Conservation (phyloP, 352 stramenopile species). For the Lagenidium sp. region DNA sequence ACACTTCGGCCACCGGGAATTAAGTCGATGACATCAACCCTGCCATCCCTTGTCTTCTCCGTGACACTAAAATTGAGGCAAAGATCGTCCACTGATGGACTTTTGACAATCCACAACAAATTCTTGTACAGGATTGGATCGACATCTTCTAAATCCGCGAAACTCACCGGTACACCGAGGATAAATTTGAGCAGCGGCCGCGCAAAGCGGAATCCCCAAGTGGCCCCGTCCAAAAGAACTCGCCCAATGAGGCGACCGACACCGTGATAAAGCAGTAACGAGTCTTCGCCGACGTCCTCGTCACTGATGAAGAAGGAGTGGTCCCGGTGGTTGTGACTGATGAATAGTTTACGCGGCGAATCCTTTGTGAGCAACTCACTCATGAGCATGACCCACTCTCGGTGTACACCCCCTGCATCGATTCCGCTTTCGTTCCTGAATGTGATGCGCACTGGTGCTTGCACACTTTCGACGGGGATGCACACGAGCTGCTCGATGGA, state of each 20-base stretch:
- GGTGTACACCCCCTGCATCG: conserved; percentile 80
- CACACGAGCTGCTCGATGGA: conserved; percentile 58
- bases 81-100: conserved; percentile 39
- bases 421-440: conserved; percentile 82
- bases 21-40: conserved; percentile 46
- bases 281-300: conserved; percentile 46
- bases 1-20: conserved; percentile 61
- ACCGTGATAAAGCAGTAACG: conserved; percentile 53
- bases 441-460: conserved; percentile 76
- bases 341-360: conserved; percentile 37
- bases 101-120: conserved; percentile 42
- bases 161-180: conserved; percentile 91
- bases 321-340: conserved; percentile 43
- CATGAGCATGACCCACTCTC: conserved; percentile 91
- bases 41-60: conserved; percentile 6
- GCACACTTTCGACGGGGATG: conserved; percentile 47
- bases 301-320: conserved; percentile 56
- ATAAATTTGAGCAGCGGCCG: conserved; percentile 96
- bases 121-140: conserved; percentile 46
- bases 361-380: conserved; percentile 45
- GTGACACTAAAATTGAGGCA: conserved; percentile 40
- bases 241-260: conserved; percentile 52
- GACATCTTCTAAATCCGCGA: conserved; percentile 87
- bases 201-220: conserved; percentile 91
- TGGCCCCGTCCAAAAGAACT: conserved; percentile 76